Evolutionary conservation across 306 rosid genomes (phyloP).

Genomic region (Herpetospermum pedunculosum): DNA sequence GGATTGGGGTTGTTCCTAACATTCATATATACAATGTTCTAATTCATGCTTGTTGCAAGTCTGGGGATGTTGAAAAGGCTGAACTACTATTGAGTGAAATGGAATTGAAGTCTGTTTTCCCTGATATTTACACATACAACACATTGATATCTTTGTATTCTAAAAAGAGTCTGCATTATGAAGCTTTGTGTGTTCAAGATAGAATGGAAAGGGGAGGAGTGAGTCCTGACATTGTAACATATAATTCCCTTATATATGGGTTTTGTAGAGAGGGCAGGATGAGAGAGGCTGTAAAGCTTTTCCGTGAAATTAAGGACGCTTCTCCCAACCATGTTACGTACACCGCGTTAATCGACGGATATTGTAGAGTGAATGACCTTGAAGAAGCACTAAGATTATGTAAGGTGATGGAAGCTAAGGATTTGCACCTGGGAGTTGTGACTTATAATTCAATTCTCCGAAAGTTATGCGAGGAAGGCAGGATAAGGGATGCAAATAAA

Average conservation of each 20-base stretch:
- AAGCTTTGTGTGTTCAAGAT: conserved; percentile 58
- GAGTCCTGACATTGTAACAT: conserved; percentile 57
- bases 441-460: conserved; percentile 73
- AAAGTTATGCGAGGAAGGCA: conserved; percentile 64
- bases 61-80: conserved; percentile 62
- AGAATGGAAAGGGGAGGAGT: conserved; percentile 76
- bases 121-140: conserved; percentile 75
- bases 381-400: conserved; percentile 57
- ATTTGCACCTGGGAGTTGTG: conserved; percentile 61
- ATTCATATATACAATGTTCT: conserved; percentile 62
- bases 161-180: conserved; percentile 67
- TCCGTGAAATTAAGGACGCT: conserved; percentile 46
- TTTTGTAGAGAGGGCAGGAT: conserved; percentile 75
- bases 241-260: conserved; percentile 70
- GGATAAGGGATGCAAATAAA: conserved; percentile 70
- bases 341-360: conserved; percentile 78
- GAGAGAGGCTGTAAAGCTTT: conserved; percentile 73
- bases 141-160: conserved; percentile 69
- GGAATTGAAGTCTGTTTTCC: conserved; percentile 47
- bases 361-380: conserved; percentile 51
- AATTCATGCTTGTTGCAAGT: conserved; percentile 71
- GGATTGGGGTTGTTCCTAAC: conserved; percentile 45
- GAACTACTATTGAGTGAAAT: conserved; percentile 52
- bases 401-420: conserved; percentile 56
- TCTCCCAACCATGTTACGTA: conserved; percentile 64